phyloP scores from a whole-genome alignment of 257 asterid genomes.

The Anisodus tanguticus region DNA sequence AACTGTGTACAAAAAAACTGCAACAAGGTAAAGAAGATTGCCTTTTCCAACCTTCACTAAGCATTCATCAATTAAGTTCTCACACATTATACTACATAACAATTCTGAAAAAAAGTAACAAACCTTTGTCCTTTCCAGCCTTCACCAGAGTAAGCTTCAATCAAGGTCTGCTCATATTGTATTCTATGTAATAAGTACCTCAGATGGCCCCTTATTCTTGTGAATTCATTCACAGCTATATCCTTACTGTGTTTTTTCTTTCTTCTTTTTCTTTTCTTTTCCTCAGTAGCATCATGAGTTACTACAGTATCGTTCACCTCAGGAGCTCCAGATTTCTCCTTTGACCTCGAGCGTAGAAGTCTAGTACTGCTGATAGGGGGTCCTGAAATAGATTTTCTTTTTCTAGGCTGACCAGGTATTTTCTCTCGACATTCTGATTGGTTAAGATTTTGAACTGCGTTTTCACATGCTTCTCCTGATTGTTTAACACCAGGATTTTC shows the following conservation, averaged over 20 bases:
- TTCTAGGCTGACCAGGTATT: slow-evolving; percentile 45
- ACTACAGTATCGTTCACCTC: slow-evolving; percentile 48
- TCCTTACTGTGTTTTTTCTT: slow-evolving; percentile 55
- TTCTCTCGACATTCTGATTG: slow-evolving; percentile 41
- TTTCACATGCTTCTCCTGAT: slow-evolving; percentile 35
- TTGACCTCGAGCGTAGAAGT: slow-evolving; percentile 65
- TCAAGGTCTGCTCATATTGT: slow-evolving; percentile 78
- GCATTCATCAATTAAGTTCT: background rate
- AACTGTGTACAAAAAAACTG: background rate
- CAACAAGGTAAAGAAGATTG: slow-evolving; percentile 2
- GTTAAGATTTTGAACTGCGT: slow-evolving; percentile 37
- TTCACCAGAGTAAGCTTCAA: slow-evolving; percentile 95
- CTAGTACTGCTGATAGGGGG: slow-evolving; percentile 53
- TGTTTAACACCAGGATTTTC: slow-evolving; percentile 38
- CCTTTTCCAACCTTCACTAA: slow-evolving; percentile 23
- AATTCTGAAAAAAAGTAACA: slow-evolving; percentile 26
- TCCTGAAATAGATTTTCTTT: slow-evolving; percentile 45
- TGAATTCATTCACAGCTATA: slow-evolving; percentile 61
- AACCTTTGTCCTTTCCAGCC: slow-evolving; percentile 99
- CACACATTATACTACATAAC: background rate
- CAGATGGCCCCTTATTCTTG: slow-evolving; percentile 69
- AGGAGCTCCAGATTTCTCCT: slow-evolving; percentile 60
- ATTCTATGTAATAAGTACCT: slow-evolving; percentile 80
- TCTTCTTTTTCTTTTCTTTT: slow-evolving; percentile 56
- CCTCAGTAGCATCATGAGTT: slow-evolving; percentile 48